Base-by-base conservation (phyloP, 192 early-diverging fungal species). In the Rhizophagus clarus region DNA sequence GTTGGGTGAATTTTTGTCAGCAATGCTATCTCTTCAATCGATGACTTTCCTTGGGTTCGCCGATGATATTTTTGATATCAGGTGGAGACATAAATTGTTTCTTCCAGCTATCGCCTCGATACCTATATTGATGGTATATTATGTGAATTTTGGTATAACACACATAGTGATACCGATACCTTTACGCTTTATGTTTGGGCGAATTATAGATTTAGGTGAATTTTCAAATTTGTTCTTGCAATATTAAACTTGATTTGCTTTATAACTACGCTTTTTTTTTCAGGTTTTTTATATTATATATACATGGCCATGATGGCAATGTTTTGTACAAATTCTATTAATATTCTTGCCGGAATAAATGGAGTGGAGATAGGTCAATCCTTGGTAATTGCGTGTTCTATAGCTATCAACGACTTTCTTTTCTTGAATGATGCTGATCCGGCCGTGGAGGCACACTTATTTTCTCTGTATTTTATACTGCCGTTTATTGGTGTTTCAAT, bases 11-110 rank as follows among this genome's bases (percentile, higher is more conserved):
- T 93, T 95, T 42, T 83, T 99, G 37, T 95, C 96, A 7, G 96
- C 95, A 8, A 81, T 99, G 2, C 83, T 99, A 17, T 92, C 96
- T 31, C 87, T 99, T 64, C 95, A 97, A 80, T 94, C 93, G 71
- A 99, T 99, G 98, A 92, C 97, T 17, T 94, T 99, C 61, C 88
- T 99, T 62, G 98, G 98, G 11, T 99, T 99, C 82, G 97, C 96
- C 26, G 98, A 99, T 84, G 98, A 99, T 82, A 94, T 99, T 17
- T 90, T 99, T 77, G 93, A 98, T 85, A 92, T 99, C 76, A 85
- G 95, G 31, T 99, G 98, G 98, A 83, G 97, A 61, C 94, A 96
- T 84, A 99, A 99, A 85, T 91, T 99, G 61, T 90, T 94, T 84
- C 89, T 99, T 73, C 97, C 98, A 12, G 90, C 94, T 0, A 90